A percentile compares a stretch with the other conserved stretches of the same genome.
Evolutionary conservation across 2,329 filamentous ascomycete species (phyloP).

Genomic region (Lecanicillium sp.): DNA sequence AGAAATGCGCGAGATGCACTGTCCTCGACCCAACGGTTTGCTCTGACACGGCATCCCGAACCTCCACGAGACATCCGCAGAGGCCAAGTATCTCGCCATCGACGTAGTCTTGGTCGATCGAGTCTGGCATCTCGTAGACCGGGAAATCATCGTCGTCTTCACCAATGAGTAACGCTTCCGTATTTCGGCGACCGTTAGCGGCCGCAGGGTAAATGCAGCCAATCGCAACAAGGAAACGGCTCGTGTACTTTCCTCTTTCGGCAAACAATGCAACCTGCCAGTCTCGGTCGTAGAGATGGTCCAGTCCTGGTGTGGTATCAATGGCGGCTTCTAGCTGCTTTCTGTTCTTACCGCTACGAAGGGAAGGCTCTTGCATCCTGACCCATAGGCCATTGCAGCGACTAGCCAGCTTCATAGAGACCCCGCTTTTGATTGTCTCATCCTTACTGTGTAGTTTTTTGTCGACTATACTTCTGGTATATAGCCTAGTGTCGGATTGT

Average conservation of each 20-base stretch:
- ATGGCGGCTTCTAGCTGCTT: constrained; percentile 20
- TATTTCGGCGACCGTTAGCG: constrained; percentile 16
- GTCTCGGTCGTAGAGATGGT: constrained; percentile 20
- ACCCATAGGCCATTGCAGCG: constrained; percentile 24
- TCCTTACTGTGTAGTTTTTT: not conserved
- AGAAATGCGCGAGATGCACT: constrained; percentile 16
- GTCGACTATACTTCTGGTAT: not conserved
- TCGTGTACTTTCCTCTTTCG: constrained; percentile 11
- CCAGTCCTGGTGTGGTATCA: constrained; percentile 19
- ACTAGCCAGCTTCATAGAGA: constrained; percentile 2
- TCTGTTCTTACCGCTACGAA: constrained; percentile 17
- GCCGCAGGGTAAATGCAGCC: constrained; percentile 15
- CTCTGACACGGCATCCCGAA: not conserved
- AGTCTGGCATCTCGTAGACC: no score
- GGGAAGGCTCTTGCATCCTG: constrained; percentile 17
- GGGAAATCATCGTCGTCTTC: constrained; percentile 18
- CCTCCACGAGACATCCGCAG: constrained; percentile 22
- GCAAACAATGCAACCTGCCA: constrained; percentile 15
- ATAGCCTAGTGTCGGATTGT: not conserved
- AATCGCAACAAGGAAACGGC: constrained; percentile 21
- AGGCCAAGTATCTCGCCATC: constrained; percentile 17
- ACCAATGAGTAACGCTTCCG: constrained; percentile 17
- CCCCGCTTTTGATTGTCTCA: not conserved
- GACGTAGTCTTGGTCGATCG: no score
- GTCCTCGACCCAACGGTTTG: not conserved